A percentile compares a stretch with the other conserved stretches of the same genome.
These are phyloP conservation scores for Mycena rosella DNA, from an alignment of 768 basidiomycete genomes.

Conservation along the genomic window DNA sequence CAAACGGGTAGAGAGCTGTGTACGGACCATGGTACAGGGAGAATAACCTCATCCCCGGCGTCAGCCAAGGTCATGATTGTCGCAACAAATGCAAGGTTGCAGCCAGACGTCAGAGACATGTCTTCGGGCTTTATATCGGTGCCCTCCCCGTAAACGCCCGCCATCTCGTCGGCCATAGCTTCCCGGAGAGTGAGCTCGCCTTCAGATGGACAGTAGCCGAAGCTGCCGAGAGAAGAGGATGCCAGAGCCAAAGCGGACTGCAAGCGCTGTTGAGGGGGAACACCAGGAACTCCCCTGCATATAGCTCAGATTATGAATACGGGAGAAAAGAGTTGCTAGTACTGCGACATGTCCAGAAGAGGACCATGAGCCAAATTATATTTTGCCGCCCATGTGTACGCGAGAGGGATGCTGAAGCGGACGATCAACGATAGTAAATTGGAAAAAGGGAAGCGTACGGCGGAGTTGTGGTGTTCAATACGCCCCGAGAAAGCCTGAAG, in stretches of 20 bases:
- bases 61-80: conserved; percentile 75
- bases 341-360: conserved; percentile 78
- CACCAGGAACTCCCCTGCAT: conserved; percentile 77
- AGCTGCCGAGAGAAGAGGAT: conserved; percentile 56
- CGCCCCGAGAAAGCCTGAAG: conserved; percentile 56
- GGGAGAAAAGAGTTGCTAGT: conserved; percentile 21
- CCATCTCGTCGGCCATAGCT: conserved; percentile 73
- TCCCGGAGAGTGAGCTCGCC: conserved; percentile 68
- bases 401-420: conserved; percentile 63
- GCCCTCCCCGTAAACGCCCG: conserved; percentile 62
- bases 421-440: neutral
- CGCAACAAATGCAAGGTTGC: conserved; percentile 79
- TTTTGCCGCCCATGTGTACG: conserved; percentile 66
- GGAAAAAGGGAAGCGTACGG: conserved; percentile 50
- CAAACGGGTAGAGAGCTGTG: conserved; percentile 1
- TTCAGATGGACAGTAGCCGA: conserved; percentile 70
- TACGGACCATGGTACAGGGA: conserved; percentile 77
- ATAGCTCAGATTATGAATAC: conserved; percentile 46
- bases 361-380: conserved; percentile 60
- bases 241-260: conserved; percentile 62
- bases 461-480: conserved; percentile 59
- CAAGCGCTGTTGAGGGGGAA: conserved; percentile 67
- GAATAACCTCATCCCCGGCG: conserved; percentile 76
- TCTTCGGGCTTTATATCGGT: conserved; percentile 66
- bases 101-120: conserved; percentile 77